Evolutionary conservation across 2,329 filamentous ascomycete genomes (phyloP), one percentile per base, ranked within the genome.

Genomic region (Epicoccum sorghinum): DNA sequence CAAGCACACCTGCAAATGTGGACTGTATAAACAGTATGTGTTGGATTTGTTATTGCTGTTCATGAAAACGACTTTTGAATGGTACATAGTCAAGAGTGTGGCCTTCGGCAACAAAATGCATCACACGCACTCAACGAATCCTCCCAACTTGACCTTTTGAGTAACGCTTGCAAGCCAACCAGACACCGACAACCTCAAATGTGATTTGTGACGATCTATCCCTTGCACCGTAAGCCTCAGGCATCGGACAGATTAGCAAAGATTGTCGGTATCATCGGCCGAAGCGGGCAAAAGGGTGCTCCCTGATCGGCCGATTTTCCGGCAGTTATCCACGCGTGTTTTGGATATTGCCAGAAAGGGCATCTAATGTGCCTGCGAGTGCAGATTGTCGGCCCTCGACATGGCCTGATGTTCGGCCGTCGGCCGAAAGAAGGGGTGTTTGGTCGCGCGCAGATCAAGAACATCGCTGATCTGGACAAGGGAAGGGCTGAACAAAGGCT

Each of bases 221-320:
- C 25, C 14, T 14, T 23, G 13, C 14, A 9, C 25, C n/a, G 12
- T n/a, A 22, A n/a, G 4, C 40, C 1, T 27, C 3, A 29, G 6
- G 18, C 4, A 38, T 46, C 42, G 48, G 48, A 13, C 48, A 35
- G 29, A 46, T 30, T 29, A 27, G 41, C 40, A 29, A 40, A 39
- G n/a, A 27, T 18, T 35, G 14, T 45, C 41, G 52, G 52, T 25
- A 22, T 12, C 39, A 40, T 54, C 51, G 40, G 51, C 51, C 51
- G 51, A 54, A 50, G 33, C 43, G 42, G 49, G 27, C 49, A 24
- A 42, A 39, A 24, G 9, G 13, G 18, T 41, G 39, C 36, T 41
- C 18, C 37, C 22, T 43, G 46, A 41, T 55, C 52, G 52, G 52
- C 52, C 46, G 52, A 55, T 55, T 55, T 55, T 41, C 52, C 52